phyloP scores from a whole-genome alignment of 768 basidiomycete genomes.

The Solioccasus polychromus region DNA sequence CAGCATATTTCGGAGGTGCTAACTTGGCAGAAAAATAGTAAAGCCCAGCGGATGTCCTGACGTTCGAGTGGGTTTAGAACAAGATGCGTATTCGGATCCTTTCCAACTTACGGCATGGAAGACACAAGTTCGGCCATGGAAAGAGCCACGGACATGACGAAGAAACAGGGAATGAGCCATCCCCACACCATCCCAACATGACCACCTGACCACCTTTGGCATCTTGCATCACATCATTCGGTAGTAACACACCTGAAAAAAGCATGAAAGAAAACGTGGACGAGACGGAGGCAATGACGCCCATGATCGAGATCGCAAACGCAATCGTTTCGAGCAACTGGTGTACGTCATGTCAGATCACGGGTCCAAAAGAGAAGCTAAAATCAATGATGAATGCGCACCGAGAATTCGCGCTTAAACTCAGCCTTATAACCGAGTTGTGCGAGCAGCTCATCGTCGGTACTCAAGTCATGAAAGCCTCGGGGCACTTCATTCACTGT shows the following conservation, averaged over 20 bases:
- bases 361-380: neutral
- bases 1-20: constrained; percentile 57
- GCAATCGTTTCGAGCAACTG: constrained; percentile 58
- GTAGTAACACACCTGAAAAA: constrained; percentile 45
- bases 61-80: neutral
- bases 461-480: constrained; percentile 33
- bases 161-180: constrained; percentile 69
- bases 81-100: neutral
- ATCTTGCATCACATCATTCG: neutral
- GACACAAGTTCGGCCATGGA: constrained; percentile 75
- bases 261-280: constrained; percentile 66
- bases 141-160: constrained; percentile 64
- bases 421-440: constrained; percentile 69
- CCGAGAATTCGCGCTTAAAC: constrained; percentile 74
- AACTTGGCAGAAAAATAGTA: constrained; percentile 79
- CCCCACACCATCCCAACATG: constrained; percentile 79
- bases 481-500: constrained; percentile 12
- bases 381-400: constrained; percentile 26
- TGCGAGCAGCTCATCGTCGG: constrained; percentile 58
- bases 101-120: constrained; percentile 64
- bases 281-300: constrained; percentile 64
- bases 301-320: constrained; percentile 72
- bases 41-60: constrained; percentile 72
- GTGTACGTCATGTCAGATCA: constrained; percentile 1
- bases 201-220: constrained; percentile 43